These are phyloP conservation scores for Jatropha podagrica DNA, from an alignment of 441 rosid species.

Conservation along the genomic window DNA sequence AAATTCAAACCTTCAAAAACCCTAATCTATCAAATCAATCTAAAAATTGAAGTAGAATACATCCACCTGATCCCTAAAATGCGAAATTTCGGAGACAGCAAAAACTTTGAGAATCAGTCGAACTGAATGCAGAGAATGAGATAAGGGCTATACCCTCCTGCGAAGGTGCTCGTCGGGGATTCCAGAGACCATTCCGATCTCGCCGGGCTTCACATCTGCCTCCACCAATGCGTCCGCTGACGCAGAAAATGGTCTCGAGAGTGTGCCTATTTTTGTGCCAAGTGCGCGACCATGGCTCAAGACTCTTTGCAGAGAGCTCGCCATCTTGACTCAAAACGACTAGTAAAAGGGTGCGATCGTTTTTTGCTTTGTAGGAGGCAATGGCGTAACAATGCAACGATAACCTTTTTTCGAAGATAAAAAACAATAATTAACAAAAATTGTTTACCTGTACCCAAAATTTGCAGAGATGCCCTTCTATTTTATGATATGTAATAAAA, in stretches of 20 bases:
- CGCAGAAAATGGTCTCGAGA: conserved; percentile 53
- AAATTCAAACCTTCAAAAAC: conserved; percentile 4
- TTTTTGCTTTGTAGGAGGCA: no score
- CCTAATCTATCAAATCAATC: conserved; percentile 18
- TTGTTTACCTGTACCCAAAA: no score
- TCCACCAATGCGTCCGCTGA: conserved; percentile 67
- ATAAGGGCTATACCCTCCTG: conserved; percentile 45
- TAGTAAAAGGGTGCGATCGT: background rate
- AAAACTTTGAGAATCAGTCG: background rate
- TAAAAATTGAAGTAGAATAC: background rate
- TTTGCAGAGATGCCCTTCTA: no score
- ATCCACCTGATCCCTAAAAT: background rate
- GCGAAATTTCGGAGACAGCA: background rate
- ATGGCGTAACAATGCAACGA: background rate
- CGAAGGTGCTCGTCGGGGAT: conserved; percentile 87
- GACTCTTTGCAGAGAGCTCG: conserved; percentile 56
- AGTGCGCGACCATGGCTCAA: conserved; percentile 37
- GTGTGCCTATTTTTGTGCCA: conserved; percentile 37
- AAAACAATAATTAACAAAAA: no score
- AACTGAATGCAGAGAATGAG: background rate
- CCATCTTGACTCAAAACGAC: conserved; percentile 40
- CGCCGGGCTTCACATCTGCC: conserved; percentile 70
- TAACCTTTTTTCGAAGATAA: no score
- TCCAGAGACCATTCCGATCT: conserved; percentile 90
- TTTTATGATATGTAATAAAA: no score